These are phyloP conservation scores for Geotrichum siamense DNA, from an alignment of 1,139 yeast genomes.

Conservation along the genomic window DNA sequence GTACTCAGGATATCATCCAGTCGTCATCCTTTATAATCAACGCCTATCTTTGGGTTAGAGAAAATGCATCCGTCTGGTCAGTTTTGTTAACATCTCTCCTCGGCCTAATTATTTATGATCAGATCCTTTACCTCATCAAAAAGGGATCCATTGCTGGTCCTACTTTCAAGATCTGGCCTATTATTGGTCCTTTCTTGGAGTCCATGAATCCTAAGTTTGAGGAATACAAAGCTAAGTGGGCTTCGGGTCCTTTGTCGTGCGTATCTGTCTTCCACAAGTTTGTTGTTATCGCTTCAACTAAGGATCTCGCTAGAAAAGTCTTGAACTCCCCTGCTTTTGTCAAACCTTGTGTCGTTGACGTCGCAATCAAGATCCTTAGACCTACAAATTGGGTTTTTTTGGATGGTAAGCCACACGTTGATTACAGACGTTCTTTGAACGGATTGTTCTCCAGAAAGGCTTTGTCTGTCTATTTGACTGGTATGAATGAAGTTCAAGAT, in stretches of 20 bases:
- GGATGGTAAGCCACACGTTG: conserved; percentile 92
- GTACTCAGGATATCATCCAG: neutral
- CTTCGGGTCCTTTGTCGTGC: conserved; percentile 87
- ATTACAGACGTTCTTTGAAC: conserved; percentile 83
- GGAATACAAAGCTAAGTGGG: conserved; percentile 89
- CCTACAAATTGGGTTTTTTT: conserved; percentile 96
- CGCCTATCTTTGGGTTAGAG: conserved; percentile 10
- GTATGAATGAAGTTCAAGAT: conserved; percentile 77
- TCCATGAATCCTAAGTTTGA: conserved; percentile 95
- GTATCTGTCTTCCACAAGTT: conserved; percentile 97
- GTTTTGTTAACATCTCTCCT: conserved; percentile 46
- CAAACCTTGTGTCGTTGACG: conserved; percentile 97
- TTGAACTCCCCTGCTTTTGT: conserved; percentile 79
- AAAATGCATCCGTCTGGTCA: conserved; percentile 36
- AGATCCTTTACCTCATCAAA: conserved; percentile 62
- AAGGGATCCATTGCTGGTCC: conserved; percentile 94
- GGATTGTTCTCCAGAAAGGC: conserved; percentile 84
- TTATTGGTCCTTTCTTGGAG: conserved; percentile 93
- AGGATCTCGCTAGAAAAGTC: conserved; percentile 86
- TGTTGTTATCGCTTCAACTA: conserved; percentile 86
- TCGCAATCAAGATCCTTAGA: conserved; percentile 83
- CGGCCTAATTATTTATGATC: conserved; percentile 63
- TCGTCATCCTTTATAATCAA: conserved; percentile 12
- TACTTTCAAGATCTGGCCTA: conserved; percentile 75
- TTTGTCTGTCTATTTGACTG: conserved; percentile 73